Evolutionary conservation across 2,329 filamentous ascomycete genomes (phyloP).

Genomic region (Colletotrichum tropicale): DNA sequence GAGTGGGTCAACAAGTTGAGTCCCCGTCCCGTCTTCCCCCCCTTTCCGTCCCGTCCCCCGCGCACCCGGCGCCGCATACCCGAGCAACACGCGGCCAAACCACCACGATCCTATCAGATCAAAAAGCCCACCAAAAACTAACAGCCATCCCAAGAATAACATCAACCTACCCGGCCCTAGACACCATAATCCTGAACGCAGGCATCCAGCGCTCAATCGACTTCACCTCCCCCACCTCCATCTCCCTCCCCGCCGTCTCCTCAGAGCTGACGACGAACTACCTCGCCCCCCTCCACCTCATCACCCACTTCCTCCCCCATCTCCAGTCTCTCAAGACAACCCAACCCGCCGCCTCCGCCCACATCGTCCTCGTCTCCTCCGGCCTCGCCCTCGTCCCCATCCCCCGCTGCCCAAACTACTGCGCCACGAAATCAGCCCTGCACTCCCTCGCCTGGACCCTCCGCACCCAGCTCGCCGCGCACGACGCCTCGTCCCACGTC

Average conservation of each 20-base stretch:
- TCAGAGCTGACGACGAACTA: constrained; percentile 54
- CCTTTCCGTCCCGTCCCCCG: background rate
- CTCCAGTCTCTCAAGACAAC: constrained; percentile 30
- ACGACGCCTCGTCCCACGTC: constrained; percentile 35
- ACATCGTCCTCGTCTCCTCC: constrained; percentile 38
- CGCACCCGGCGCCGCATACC: background rate
- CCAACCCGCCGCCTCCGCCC: too few relatives aligned
- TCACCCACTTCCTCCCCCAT: constrained; percentile 50
- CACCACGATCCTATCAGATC: background rate
- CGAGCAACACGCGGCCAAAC: background rate
- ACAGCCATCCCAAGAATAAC: constrained; percentile 31
- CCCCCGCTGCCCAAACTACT: constrained; percentile 53
- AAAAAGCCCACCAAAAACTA: background rate
- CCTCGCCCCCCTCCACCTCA: constrained; percentile 46
- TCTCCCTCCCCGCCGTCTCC: constrained; percentile 39
- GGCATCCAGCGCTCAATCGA: constrained; percentile 55
- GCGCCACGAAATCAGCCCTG: constrained; percentile 57
- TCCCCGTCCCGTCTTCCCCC: background rate
- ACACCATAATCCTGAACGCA: constrained; percentile 62
- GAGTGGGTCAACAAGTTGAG: constrained; percentile 42
- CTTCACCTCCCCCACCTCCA: constrained; percentile 44
- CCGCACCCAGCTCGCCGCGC: constrained; percentile 43
- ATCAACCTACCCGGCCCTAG: constrained; percentile 50
- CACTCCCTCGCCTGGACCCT: constrained; percentile 50
- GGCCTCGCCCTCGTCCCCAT: constrained; percentile 52